phyloP scores from a whole-genome alignment of 352 stramenopile genomes.

The Achlya hypogyna region DNA sequence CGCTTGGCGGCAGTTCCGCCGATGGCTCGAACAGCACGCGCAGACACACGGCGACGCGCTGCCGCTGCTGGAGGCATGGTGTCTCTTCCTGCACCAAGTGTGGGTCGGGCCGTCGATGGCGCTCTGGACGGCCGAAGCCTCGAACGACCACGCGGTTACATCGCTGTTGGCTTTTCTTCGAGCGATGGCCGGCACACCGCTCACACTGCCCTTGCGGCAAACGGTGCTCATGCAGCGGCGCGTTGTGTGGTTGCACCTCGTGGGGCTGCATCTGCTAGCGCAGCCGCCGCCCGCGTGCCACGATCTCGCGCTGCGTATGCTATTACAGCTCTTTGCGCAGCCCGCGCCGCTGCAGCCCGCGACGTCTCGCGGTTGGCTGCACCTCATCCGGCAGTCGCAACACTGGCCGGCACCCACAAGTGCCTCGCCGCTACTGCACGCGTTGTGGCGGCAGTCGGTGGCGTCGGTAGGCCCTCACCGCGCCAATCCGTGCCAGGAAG shows the following conservation, averaged over 20 bases:
- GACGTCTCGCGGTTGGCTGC: neutral
- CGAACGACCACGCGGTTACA: neutral
- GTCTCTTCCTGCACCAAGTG: neutral
- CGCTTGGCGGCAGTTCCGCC: neutral
- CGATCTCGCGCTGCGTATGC: neutral
- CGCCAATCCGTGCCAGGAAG: neutral
- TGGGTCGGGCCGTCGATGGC: neutral
- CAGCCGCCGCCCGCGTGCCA: neutral
- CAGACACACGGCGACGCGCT: neutral
- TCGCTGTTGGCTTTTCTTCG: slow-evolving; percentile 10
- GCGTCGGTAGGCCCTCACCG: neutral
- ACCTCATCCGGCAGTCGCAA: neutral
- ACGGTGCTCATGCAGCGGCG: neutral
- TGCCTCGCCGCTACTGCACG: neutral
- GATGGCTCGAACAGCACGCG: slow-evolving; percentile 13
- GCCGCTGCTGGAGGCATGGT: neutral
- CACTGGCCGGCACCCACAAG: neutral
- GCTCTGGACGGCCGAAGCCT: neutral
- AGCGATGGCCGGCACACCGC: neutral
- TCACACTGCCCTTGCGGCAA: slow-evolving; percentile 1
- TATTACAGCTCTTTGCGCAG: neutral
- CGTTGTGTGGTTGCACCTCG: slow-evolving; percentile 5
- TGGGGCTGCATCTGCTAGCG: slow-evolving; percentile 8
- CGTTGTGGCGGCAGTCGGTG: neutral
- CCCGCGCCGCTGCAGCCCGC: neutral